Evolutionary conservation across 768 basidiomycete species (phyloP).

Genomic region (Suillus variegatus): DNA sequence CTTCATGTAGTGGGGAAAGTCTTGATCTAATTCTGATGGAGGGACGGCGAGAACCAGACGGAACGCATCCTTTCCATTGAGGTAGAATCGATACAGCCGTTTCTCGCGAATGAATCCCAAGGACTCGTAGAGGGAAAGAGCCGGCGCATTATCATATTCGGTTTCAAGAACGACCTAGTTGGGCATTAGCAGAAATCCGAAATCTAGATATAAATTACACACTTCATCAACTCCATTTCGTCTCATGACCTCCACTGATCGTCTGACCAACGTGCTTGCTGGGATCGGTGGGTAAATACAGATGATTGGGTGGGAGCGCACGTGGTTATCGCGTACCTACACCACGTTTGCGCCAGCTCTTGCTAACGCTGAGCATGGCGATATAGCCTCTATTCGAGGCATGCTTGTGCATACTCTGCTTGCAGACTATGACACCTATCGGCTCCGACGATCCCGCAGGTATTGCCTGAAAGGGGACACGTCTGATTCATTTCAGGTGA

Average conservation of each 20-base stretch:
- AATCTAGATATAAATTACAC: constrained; percentile 26
- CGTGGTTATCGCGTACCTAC: constrained; percentile 67
- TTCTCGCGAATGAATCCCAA: constrained; percentile 97
- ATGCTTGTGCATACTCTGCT: constrained; percentile 87
- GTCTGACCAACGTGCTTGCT: constrained; percentile 85
- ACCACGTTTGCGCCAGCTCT: constrained; percentile 83
- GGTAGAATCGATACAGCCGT: constrained; percentile 90
- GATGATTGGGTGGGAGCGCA: not conserved
- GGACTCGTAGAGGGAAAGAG: constrained; percentile 85
- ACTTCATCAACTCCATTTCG: constrained; percentile 85
- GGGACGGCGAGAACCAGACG: constrained; percentile 71
- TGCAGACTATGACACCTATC: constrained; percentile 94
- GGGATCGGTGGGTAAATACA: constrained; percentile 12
- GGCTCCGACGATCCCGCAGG: constrained; percentile 45
- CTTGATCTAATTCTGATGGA: constrained; percentile 27
- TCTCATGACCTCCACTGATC: constrained; percentile 86
- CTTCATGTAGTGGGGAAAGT: constrained; percentile 14
- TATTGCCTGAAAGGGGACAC: constrained; percentile 22
- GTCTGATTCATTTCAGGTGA: not conserved
- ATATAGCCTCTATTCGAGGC: constrained; percentile 89
- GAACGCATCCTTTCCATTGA: constrained; percentile 97
- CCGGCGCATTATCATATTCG: constrained; percentile 89
- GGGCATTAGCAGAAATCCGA: constrained; percentile 4
- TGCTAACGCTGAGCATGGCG: constrained; percentile 93
- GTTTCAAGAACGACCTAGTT: constrained; percentile 90